A percentile compares a stretch with the other conserved stretches of the same genome.
phyloP scores from a whole-genome alignment of 495 filamentous ascomycete genomes.

The Parachaetomium inaequale region DNA sequence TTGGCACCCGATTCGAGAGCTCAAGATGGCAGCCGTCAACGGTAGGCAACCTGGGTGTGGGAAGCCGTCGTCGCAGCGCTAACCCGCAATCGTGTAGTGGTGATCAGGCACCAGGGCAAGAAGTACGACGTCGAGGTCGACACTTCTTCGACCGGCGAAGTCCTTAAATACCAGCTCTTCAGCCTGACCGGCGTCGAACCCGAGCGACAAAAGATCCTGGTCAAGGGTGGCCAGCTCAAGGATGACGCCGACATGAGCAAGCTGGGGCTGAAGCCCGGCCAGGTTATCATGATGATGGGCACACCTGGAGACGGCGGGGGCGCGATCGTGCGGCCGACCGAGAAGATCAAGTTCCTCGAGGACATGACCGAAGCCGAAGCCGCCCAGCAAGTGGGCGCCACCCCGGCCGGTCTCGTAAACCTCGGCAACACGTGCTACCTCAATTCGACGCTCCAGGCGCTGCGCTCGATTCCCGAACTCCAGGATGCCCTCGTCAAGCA shows the following conservation, averaged over 20 bases:
- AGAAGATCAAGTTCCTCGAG: conserved; percentile 83
- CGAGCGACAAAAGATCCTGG: conserved; percentile 89
- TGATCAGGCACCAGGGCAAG: conserved; percentile 93
- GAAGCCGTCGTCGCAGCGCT: conserved; percentile 7
- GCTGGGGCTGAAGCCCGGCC: conserved; percentile 78
- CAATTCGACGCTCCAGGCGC: conserved; percentile 89
- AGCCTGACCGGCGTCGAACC: conserved; percentile 95
- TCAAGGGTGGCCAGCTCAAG: conserved; percentile 92
- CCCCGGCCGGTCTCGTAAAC: conserved; percentile 85
- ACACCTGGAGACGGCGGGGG: conserved; percentile 66
- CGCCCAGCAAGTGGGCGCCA: conserved; percentile 76
- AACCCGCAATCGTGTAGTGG: conserved; percentile 52
- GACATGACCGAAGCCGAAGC: conserved; percentile 97
- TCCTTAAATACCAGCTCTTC: conserved; percentile 91
- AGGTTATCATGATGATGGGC: conserved; percentile 96
- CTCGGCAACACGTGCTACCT: conserved; percentile 97
- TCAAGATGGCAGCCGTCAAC: conserved; percentile 30
- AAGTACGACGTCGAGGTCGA: conserved; percentile 92
- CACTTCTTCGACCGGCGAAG: conserved; percentile 76
- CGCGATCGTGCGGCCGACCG: conserved; percentile 68
- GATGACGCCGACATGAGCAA: conserved; percentile 86
- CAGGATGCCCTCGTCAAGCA: conserved; percentile 76
- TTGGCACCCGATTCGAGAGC: neutral
- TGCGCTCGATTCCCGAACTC: conserved; percentile 86
- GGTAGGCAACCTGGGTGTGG: conserved; percentile 20